Evolutionary conservation across 2,329 filamentous ascomycete genomes (phyloP).

Genomic region (Laburnicola sp.): DNA sequence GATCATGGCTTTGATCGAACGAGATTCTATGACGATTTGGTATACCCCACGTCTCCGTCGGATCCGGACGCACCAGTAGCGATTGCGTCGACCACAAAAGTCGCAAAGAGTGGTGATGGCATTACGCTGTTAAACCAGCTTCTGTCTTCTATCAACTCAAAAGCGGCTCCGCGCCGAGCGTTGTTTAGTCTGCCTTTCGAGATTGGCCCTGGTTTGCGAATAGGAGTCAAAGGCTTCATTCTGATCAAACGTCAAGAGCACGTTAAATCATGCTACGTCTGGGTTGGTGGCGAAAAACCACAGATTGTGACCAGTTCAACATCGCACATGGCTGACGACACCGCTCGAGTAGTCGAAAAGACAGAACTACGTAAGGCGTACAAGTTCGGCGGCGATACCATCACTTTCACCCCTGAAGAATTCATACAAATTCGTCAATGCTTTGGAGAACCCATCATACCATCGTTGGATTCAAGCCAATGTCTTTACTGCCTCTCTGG

Average conservation of each 20-base stretch:
- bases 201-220: slow-evolving; percentile 78
- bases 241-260: slow-evolving; percentile 82
- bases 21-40: slow-evolving; percentile 94
- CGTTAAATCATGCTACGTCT: slow-evolving; percentile 82
- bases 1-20: slow-evolving; percentile 75
- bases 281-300: slow-evolving; percentile 79
- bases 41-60: slow-evolving; percentile 71
- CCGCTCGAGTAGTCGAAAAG: slow-evolving; percentile 74
- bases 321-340: slow-evolving; percentile 75
- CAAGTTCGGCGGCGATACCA: slow-evolving; percentile 90
- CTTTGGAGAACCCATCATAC: slow-evolving; percentile 80
- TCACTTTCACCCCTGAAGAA: slow-evolving; percentile 84
- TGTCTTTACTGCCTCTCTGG: slow-evolving; percentile 75
- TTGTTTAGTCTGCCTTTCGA: slow-evolving; percentile 89
- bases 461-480: slow-evolving; percentile 91
- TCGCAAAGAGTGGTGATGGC: slow-evolving; percentile 71
- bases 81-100: slow-evolving; percentile 58
- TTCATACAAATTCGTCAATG: slow-evolving; percentile 70
- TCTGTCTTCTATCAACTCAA: slow-evolving; percentile 86
- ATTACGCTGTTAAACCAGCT: slow-evolving; percentile 78
- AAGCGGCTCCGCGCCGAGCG: slow-evolving; percentile 80
- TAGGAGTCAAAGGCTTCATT: slow-evolving; percentile 92
- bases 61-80: slow-evolving; percentile 69
- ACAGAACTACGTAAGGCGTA: slow-evolving; percentile 86
- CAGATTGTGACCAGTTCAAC: slow-evolving; percentile 78